Base-by-base conservation (phyloP, 768 basidiomycete genomes). In the Russula lepida region DNA sequence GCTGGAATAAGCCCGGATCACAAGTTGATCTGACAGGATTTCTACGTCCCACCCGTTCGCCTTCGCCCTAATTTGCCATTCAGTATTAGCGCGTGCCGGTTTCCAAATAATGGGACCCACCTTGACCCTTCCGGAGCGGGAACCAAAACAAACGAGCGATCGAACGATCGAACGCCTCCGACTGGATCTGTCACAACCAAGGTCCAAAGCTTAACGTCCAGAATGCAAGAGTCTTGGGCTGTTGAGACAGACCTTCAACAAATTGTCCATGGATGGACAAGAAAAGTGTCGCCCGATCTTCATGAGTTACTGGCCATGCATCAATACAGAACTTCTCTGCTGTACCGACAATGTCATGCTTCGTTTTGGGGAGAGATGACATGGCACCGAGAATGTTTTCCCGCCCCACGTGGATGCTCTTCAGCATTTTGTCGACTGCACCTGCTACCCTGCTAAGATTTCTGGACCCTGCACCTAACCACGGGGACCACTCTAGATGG, bases 221-320 rank as follows among this genome's bases (percentile, higher is more conserved):
- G 15, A n/a, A 39, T 2, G 39, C 11, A n/a, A 0, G n/a, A n/a
- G 23, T 25, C 23, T 17, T 15, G 25, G 54, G 37, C 11, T 5
- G 43, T 11, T 49, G 59, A 11, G 12, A 78, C 86, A 61, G 68
- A 95, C 95, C 79, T 80, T 98, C 95, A 54, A 81, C 80, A 69
- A 95, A 95, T 71, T 98, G 86, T 3, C 95, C 95, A 70, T 97
- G 92, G 19, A 98, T 77, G 48, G 81, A 83, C 62, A 89, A 75
- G 64, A 95, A 79, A 19, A 82, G 74, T 70, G 80, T 84, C 41
- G 74, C 68, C 61, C 72, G 68, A 46, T 80, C 81, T 11, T 84
- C 86, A 62, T 84, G 82, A 30, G 77, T 78, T 43, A 92, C 80
- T 6, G 84, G 89, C 78, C 89, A 92, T 1, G 89, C 82, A 67